A percentile compares a stretch with the other conserved stretches of the same genome.
Conservation (phyloP, 2,329 filamentous ascomycete genomes). For the Fusarium pininemorale region DNA sequence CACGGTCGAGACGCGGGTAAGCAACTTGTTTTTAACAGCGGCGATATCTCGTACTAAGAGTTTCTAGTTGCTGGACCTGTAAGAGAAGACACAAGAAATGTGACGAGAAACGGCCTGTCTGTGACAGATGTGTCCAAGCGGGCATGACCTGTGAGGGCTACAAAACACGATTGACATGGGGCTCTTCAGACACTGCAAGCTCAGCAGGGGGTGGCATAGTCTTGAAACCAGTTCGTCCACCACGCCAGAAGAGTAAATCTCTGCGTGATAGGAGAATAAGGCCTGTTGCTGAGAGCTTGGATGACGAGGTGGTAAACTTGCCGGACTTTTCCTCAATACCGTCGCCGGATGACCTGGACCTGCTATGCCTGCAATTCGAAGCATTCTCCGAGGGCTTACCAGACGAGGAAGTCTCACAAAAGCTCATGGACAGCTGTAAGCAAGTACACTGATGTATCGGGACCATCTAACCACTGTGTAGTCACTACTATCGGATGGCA, state of each 20-base stretch:
- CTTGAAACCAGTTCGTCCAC: constrained; percentile 4
- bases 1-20: background rate
- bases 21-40: background rate
- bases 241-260: background rate
- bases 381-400: background rate
- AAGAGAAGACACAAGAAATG: constrained; percentile 27
- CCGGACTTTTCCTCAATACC: background rate
- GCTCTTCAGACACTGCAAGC: background rate
- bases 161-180: constrained; percentile 21
- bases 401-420: background rate
- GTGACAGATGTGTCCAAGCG: constrained; percentile 15
- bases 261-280: background rate
- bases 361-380: background rate
- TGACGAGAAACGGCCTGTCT: constrained; percentile 15
- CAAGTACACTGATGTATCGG: rapidly evolving
- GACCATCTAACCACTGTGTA: background rate
- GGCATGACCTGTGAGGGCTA: constrained; percentile 22
- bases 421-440: background rate
- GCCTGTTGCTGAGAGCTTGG: background rate
- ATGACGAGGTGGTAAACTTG: background rate
- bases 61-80: constrained; percentile 23
- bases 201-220: background rate
- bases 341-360: background rate
- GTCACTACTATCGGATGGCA: background rate
- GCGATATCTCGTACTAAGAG: background rate